A percentile compares a stretch with the other conserved stretches of the same genome.
These are phyloP conservation scores for Pyrenophora seminiperda DNA, from an alignment of 2,329 filamentous ascomycete genomes.

Conservation along the genomic window DNA sequence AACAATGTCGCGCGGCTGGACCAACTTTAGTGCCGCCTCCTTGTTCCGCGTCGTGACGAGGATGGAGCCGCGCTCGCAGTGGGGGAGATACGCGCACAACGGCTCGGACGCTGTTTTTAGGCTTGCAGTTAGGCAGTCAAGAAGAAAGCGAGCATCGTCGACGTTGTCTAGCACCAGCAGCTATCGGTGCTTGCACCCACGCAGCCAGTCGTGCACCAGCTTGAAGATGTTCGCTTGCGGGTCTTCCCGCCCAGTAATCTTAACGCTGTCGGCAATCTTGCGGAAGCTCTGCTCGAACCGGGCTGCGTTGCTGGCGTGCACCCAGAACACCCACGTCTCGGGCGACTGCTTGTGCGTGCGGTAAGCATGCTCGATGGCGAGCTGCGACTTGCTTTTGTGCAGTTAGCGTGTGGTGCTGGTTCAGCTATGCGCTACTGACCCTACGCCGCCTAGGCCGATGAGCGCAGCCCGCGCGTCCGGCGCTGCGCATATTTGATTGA, in stretches of 20 bases:
- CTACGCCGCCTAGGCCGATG: too few species aligned
- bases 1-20: conserved; percentile 9
- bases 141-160: conserved; percentile 5
- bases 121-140: background rate
- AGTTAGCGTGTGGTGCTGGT: conserved; percentile 2
- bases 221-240: conserved; percentile 1
- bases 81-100: conserved; percentile 13
- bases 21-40: conserved; percentile 14
- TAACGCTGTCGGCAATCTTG: conserved; percentile 9
- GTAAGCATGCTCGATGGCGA: conserved; percentile 18
- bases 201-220: conserved; percentile 2
- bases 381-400: conserved; percentile 19
- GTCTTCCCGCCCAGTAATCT: background rate
- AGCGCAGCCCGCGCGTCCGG: too few species aligned
- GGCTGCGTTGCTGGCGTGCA: too few species aligned
- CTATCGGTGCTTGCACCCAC: background rate
- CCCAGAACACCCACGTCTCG: conserved; percentile 24
- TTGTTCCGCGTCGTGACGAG: conserved; percentile 20
- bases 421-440: conserved; percentile 10
- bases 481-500: conserved; percentile 10
- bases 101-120: too few species aligned
- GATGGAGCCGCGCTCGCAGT: conserved; percentile 16
- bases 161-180: conserved; percentile 1
- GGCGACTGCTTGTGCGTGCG: conserved; percentile 13
- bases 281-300: conserved; percentile 19